Evolutionary conservation across 352 stramenopile species (phyloP).

Genomic region (Blastocystis sp.): DNA sequence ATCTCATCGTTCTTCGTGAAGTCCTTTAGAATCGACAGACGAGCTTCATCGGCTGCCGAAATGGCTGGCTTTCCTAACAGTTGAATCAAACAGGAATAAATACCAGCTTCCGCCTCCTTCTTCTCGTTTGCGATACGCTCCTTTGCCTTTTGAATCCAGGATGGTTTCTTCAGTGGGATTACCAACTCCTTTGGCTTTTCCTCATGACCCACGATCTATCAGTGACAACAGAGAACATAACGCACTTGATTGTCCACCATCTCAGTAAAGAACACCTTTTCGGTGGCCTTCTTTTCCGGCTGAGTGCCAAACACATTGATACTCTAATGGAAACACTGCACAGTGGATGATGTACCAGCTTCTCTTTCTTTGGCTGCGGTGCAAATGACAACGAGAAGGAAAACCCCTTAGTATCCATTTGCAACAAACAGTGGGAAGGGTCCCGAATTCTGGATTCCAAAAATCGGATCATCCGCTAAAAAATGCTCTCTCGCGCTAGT

Average conservation of each 20-base stretch:
- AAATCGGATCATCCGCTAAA: neutral
- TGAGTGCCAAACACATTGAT: neutral
- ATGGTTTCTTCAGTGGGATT: constrained; percentile 30
- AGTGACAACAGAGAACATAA: neutral
- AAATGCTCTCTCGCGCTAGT: neutral
- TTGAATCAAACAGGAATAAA: too few species aligned
- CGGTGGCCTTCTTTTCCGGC: neutral
- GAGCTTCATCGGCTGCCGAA: neutral
- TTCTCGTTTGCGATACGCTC: constrained; percentile 13
- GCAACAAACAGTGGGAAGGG: neutral
- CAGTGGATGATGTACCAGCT: neutral
- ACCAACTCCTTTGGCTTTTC: constrained; percentile 39
- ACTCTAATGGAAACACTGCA: neutral
- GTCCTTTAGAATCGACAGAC: neutral
- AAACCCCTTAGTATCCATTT: neutral
- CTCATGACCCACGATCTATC: neutral
- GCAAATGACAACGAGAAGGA: constrained; percentile 25
- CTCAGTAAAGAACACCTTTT: constrained; percentile 35
- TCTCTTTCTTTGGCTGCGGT: neutral
- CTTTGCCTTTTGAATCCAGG: constrained; percentile 38
- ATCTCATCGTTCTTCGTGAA: neutral
- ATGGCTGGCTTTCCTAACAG: neutral
- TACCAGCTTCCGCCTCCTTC: neutral
- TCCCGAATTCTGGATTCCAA: neutral
- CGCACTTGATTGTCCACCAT: constrained; percentile 37